phyloP scores from a whole-genome alignment of 225 moss, liverwort and hornwort genomes.

The Asterella californica region DNA sequence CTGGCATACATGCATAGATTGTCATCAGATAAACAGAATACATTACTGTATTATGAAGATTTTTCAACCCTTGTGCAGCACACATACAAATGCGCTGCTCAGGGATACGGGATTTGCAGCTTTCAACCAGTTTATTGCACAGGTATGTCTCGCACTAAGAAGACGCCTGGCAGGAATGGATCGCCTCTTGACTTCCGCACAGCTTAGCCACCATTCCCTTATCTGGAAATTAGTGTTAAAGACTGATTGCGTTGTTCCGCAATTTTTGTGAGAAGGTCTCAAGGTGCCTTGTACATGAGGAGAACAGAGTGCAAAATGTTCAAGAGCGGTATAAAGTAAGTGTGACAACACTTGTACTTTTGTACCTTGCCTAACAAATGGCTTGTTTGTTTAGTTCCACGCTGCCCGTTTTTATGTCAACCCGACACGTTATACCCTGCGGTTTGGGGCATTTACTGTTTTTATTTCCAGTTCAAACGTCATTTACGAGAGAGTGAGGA shows the following conservation, averaged over 20 bases:
- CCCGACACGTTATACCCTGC: too few relatives aligned
- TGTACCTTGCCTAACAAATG: too few relatives aligned
- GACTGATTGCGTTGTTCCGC: not conserved
- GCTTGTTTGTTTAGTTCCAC: too few relatives aligned
- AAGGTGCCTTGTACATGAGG: slow-evolving; percentile 59
- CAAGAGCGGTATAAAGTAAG: slow-evolving; percentile 67
- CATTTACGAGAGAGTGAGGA: too few relatives aligned
- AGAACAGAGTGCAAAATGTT: slow-evolving; percentile 55
- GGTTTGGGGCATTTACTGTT: too few relatives aligned
- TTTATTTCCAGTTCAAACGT: too few relatives aligned
- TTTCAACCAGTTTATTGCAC: slow-evolving; percentile 68
- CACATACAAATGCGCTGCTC: slow-evolving; percentile 71
- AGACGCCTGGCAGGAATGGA: too few relatives aligned
- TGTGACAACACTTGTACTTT: not conserved
- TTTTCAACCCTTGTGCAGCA: slow-evolving; percentile 48
- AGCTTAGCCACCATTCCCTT: too few relatives aligned
- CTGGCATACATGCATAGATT: not conserved
- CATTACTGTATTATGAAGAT: not conserved
- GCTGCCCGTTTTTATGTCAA: too few relatives aligned
- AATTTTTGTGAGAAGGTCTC: slow-evolving; percentile 45
- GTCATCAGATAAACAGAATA: not conserved
- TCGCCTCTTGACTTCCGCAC: not conserved
- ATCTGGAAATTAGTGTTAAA: not conserved
- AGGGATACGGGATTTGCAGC: slow-evolving; percentile 82
- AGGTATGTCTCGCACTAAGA: slow-evolving; percentile 35